phyloP scores from a whole-genome alignment of 1,284 basidiomycete species.

The Ustilago crameri region DNA sequence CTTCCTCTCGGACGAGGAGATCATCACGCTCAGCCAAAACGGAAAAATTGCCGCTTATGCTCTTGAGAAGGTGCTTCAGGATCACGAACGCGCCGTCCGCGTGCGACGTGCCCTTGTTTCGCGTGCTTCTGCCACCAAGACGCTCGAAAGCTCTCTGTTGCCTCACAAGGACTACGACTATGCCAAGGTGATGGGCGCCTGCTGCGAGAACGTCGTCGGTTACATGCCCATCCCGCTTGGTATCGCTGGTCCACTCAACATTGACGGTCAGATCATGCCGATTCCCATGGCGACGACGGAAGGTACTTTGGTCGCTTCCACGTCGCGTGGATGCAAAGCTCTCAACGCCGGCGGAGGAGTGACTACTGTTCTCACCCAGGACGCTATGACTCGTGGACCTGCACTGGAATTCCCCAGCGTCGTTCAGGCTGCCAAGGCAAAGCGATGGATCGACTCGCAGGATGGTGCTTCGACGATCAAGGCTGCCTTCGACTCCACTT shows the following conservation, averaged over 20 bases:
- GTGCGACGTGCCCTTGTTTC: conserved; percentile 91
- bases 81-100: conserved; percentile 85
- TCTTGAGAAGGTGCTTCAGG: conserved; percentile 89
- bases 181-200: conserved; percentile 91
- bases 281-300: conserved; percentile 99
- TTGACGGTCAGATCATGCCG: conserved; percentile 86
- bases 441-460: conserved; percentile 86
- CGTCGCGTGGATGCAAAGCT: conserved; percentile 96
- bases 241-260: conserved; percentile 91
- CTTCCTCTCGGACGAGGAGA: conserved; percentile 88
- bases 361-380: conserved; percentile 88
- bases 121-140: conserved; percentile 84
- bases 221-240: conserved; percentile 97
- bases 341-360: conserved; percentile 96
- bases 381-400: conserved; percentile 98
- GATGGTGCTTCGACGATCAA: conserved; percentile 83
- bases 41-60: conserved; percentile 95
- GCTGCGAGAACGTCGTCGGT: conserved; percentile 98
- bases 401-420: conserved; percentile 94
- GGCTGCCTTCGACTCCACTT: conserved; percentile 89
- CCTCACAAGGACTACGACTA: conserved; percentile 93
- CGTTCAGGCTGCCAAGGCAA: conserved; percentile 81
- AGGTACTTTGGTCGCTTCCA: conserved; percentile 96
- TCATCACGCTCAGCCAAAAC: conserved; percentile 86
- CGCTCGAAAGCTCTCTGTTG: conserved; percentile 83